Conservation (phyloP, 164 flowering plant species). For the Warburgia ugandensis region DNA sequence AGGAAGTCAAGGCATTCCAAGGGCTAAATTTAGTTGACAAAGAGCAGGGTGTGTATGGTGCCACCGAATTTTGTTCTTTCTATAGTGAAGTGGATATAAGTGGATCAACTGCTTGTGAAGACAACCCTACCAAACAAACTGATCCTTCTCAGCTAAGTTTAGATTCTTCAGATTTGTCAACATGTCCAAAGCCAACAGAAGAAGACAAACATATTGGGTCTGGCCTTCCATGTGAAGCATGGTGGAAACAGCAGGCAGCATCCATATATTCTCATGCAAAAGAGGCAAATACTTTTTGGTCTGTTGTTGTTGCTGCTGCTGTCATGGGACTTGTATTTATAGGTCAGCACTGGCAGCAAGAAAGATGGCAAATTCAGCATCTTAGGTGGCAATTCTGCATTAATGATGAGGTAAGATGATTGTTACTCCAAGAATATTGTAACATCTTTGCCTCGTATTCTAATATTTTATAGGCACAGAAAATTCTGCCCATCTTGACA, state of each 20-base stretch:
- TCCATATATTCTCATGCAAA: slow-evolving; percentile 67
- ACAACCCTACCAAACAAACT: slow-evolving; percentile 3
- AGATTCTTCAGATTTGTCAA: slow-evolving; percentile 12
- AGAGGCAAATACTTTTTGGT: slow-evolving; percentile 86
- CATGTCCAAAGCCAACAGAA: slow-evolving; percentile 10
- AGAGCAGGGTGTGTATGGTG: slow-evolving; percentile 34
- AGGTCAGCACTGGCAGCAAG: slow-evolving; percentile 89
- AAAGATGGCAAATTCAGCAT: slow-evolving; percentile 65
- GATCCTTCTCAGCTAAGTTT: slow-evolving; percentile 9
- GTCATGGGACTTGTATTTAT: slow-evolving; percentile 85
- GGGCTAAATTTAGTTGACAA: slow-evolving; percentile 35
- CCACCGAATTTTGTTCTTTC: slow-evolving; percentile 22
- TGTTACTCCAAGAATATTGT: too few species aligned
- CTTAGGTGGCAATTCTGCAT: slow-evolving; percentile 50
- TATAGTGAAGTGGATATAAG: slow-evolving; percentile 17
- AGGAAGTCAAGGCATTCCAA: slow-evolving; percentile 27
- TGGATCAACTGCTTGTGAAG: slow-evolving; percentile 11
- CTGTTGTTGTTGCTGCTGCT: slow-evolving; percentile 80
- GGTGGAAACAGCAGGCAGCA: slow-evolving; percentile 88
- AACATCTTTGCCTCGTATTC: too few species aligned
- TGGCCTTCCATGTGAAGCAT: slow-evolving; percentile 69
- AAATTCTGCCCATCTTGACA: too few species aligned
- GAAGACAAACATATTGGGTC: slow-evolving; percentile 32
- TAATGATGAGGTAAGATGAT: slow-evolving; percentile 62
- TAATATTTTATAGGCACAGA: too few species aligned